Percentiles rank a stretch among this genome's conserved stretches.
phyloP scores from a whole-genome alignment of 2,329 filamentous ascomycete genomes.

The Alternaria panax region DNA sequence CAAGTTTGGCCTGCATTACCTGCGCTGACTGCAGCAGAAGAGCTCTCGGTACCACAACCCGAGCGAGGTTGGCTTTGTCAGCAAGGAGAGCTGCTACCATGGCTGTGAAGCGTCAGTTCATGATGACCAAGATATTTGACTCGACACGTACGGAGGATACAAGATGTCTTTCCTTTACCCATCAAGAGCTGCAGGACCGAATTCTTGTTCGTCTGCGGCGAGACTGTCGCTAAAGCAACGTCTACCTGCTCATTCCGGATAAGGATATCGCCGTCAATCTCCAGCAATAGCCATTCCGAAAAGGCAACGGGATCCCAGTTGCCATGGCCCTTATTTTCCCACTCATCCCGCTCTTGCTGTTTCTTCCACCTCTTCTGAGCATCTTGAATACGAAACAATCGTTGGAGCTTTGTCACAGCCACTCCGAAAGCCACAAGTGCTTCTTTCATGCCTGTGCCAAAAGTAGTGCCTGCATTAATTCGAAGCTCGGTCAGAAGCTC shows the following conservation, averaged over 20 bases:
- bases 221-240: conserved; percentile 68
- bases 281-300: conserved; percentile 71
- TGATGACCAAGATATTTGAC: too few relatives aligned
- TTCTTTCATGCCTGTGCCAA: conserved; percentile 51
- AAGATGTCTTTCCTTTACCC: conserved; percentile 70
- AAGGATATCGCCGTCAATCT: conserved; percentile 70
- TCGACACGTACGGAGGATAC: conserved; percentile 58
- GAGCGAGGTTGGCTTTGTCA: conserved; percentile 53
- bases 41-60: conserved; percentile 65
- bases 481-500: conserved; percentile 60
- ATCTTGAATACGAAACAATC: conserved; percentile 54
- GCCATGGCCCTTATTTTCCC: conserved; percentile 58
- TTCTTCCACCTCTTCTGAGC: conserved; percentile 30
- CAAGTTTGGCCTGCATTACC: conserved; percentile 62
- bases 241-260: conserved; percentile 69
- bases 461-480: conserved; percentile 36
- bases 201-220: conserved; percentile 60
- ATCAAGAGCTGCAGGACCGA: conserved; percentile 72
- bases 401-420: conserved; percentile 56
- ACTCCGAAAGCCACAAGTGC: conserved; percentile 56
- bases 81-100: conserved; percentile 62
- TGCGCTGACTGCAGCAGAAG: conserved; percentile 66
- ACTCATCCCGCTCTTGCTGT: conserved; percentile 52
- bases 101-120: conserved; percentile 40
- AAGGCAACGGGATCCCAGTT: conserved; percentile 64